A percentile compares a stretch with the other conserved stretches of the same genome.
These are phyloP conservation scores for Cyclocybe cylindracea DNA, from an alignment of 768 basidiomycete genomes.

Conservation along the genomic window DNA sequence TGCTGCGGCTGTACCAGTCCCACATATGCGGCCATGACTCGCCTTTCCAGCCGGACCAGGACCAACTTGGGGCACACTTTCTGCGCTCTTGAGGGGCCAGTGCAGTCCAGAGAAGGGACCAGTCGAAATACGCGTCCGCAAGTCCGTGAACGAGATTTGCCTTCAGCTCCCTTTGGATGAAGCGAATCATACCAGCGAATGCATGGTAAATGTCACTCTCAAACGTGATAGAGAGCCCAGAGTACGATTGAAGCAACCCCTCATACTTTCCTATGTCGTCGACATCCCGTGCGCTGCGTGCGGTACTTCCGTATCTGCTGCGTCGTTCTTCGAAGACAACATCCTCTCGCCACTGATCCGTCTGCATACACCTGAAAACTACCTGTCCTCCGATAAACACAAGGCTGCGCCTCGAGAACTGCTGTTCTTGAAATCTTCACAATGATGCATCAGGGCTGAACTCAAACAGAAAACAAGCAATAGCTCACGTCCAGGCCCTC, in stretches of 20 bases:
- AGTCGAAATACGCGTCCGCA: conserved; percentile 10
- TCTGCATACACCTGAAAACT: not conserved
- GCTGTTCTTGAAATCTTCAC: conserved; percentile 9
- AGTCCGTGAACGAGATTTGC: conserved; percentile 9
- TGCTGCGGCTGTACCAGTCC: conserved; percentile 1
- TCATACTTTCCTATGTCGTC: conserved; percentile 7
- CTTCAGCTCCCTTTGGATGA: not conserved
- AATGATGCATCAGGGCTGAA: no score
- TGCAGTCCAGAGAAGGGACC: conserved; percentile 11
- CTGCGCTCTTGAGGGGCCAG: conserved; percentile 1
- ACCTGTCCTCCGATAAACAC: conserved; percentile 9
- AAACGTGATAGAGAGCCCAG: not conserved
- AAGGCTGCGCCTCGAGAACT: conserved; percentile 2
- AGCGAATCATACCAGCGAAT: conserved; percentile 1
- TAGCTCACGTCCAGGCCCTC: conserved; percentile 11
- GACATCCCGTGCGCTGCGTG: not conserved
- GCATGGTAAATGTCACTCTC: conserved; percentile 10
- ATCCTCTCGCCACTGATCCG: conserved; percentile 9
- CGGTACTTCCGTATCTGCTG: not conserved
- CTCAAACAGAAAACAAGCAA: no score
- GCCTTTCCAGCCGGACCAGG: conserved; percentile 12
- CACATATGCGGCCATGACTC: conserved; percentile 1
- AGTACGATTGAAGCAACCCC: conserved; percentile 1
- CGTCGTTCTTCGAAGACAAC: conserved; percentile 1
- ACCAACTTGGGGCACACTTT: conserved; percentile 6